Evolutionary conservation across 352 stramenopile species (phyloP).

Genomic region (Pythium aquatile): DNA sequence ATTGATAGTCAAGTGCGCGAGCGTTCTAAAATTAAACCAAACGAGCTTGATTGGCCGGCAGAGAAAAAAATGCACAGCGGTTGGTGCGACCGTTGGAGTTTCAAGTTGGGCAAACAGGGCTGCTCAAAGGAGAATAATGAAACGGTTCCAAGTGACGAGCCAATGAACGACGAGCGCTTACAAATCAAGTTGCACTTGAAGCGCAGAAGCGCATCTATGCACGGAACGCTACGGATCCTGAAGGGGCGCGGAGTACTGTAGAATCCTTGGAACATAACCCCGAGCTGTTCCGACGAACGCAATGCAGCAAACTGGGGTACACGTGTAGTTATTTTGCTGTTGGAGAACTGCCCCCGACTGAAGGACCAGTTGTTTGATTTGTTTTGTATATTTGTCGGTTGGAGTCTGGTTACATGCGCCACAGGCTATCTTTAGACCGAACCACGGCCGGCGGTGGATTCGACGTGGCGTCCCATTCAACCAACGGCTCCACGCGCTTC

Average conservation of each 20-base stretch:
- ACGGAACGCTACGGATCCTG: constrained; percentile 7
- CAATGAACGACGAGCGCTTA: constrained; percentile 1
- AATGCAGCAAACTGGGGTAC: neutral
- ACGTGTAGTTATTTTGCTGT: too few relatives aligned
- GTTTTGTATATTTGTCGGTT: neutral
- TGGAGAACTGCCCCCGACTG: too few relatives aligned
- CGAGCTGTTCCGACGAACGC: neutral
- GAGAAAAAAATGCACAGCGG: neutral
- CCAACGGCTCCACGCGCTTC: neutral
- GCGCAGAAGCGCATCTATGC: constrained; percentile 6
- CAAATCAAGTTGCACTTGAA: constrained; percentile 15
- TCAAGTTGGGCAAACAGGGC: neutral
- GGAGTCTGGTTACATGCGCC: neutral
- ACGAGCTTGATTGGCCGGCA: constrained; percentile 4
- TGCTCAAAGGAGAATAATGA: neutral
- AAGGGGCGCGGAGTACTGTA: constrained; percentile 7
- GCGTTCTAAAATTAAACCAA: constrained; percentile 21
- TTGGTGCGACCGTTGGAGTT: neutral
- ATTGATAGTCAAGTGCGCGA: constrained; percentile 2
- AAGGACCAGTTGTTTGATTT: too few relatives aligned
- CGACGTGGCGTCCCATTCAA: neutral
- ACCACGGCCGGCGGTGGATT: neutral
- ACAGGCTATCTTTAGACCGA: constrained; percentile 1
- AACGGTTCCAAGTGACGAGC: constrained; percentile 2
- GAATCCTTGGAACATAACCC: neutral